phyloP scores from a whole-genome alignment of 306 rosid genomes.

The Heteromeles arbutifolia region DNA sequence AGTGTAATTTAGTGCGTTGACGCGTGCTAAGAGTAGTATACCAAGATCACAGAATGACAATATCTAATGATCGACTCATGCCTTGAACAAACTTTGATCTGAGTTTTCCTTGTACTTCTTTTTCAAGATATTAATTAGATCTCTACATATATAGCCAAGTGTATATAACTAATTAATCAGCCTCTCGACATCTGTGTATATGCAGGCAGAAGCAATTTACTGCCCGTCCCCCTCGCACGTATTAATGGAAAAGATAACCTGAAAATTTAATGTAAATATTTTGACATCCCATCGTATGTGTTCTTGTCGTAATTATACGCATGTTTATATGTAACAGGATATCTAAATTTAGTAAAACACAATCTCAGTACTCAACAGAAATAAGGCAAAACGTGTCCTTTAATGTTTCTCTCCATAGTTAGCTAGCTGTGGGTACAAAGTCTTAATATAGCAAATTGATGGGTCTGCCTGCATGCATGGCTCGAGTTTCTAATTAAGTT shows the following conservation, averaged over 20 bases:
- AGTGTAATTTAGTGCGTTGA: too few relatives aligned
- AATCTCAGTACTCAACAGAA: conserved; percentile 7
- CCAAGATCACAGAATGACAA: neutral
- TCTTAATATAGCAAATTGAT: neutral
- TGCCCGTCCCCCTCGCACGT: neutral
- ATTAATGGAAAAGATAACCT: neutral
- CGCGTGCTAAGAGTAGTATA: neutral
- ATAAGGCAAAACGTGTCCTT: conserved; percentile 12
- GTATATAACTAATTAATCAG: too few relatives aligned
- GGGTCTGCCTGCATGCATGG: neutral
- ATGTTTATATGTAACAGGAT: neutral
- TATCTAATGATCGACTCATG: neutral
- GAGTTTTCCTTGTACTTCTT: neutral
- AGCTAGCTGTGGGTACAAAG: conserved; percentile 9
- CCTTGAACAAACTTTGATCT: neutral
- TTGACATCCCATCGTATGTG: neutral
- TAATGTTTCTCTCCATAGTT: neutral
- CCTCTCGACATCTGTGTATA: too few relatives aligned
- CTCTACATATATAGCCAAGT: too few relatives aligned
- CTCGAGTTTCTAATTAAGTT: neutral
- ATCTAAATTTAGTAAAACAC: neutral
- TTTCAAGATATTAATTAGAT: neutral
- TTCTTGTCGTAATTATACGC: neutral
- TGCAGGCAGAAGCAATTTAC: neutral
- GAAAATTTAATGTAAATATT: neutral